Conservation (phyloP, 352 stramenopile genomes). For the Phytopythium ostracodes region DNA sequence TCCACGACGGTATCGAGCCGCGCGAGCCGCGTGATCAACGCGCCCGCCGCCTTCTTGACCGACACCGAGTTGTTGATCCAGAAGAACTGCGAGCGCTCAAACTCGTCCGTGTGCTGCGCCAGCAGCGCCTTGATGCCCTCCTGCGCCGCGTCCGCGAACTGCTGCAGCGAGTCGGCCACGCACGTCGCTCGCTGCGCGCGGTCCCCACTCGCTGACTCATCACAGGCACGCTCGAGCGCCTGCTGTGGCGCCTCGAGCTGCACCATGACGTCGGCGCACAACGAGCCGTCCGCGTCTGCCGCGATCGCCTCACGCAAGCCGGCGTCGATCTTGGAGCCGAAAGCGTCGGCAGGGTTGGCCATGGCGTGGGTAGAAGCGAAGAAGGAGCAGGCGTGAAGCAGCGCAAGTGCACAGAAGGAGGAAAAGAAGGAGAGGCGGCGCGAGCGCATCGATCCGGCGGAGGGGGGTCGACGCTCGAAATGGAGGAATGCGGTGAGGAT, state of each 20-base stretch:
- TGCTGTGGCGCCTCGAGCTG: constrained; percentile 40
- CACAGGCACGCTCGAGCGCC: constrained; percentile 26
- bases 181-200: constrained; percentile 35
- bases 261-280: constrained; percentile 46
- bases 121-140: constrained; percentile 43
- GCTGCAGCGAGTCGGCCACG: constrained; percentile 44
- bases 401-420: neutral
- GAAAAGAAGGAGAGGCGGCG: neutral
- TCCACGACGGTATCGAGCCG: constrained; percentile 35
- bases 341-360: neutral
- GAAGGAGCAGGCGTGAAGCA: neutral
- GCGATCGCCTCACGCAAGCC: constrained; percentile 28
- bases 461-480: neutral
- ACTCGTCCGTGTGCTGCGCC: constrained; percentile 20
- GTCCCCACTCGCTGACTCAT: constrained; percentile 10
- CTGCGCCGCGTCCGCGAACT: constrained; percentile 43
- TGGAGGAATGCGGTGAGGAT: neutral
- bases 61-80: constrained; percentile 71
- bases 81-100: constrained; percentile 34
- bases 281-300: constrained; percentile 11
- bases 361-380: neutral
- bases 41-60: constrained; percentile 30
- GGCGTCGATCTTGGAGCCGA: constrained; percentile 25
- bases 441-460: neutral
- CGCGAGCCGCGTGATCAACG: constrained; percentile 37